Evolutionary conservation across 2,329 filamentous ascomycete genomes (phyloP).

Genomic region (Penicillium griseofulvum): DNA sequence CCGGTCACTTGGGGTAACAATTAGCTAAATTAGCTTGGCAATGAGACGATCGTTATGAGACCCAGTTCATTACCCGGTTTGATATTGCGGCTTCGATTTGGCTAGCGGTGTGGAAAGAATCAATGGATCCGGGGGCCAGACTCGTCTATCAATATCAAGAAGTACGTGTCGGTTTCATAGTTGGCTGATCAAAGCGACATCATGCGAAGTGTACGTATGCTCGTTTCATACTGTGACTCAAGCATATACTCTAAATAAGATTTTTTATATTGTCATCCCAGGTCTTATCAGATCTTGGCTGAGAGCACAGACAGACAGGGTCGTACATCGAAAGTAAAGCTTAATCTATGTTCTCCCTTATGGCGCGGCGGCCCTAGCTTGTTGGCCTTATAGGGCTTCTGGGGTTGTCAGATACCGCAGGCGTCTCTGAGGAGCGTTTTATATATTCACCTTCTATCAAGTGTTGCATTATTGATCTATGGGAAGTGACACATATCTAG

Average conservation of each 20-base stretch:
- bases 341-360: neutral
- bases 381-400: neutral
- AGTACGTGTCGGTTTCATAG: neutral
- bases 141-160: neutral
- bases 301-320: neutral
- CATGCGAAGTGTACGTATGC: neutral
- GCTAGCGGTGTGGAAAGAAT: neutral
- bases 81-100: neutral
- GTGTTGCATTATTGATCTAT: no score
- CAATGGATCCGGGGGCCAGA: no score
- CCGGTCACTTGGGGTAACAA: neutral
- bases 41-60: neutral
- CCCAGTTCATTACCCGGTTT: neutral
- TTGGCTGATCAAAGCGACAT: neutral
- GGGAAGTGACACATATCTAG: no score
- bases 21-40: neutral
- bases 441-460: no score
- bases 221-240: neutral
- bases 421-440: neutral
- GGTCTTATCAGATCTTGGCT: slow-evolving; percentile 1
- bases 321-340: neutral
- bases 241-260: neutral
- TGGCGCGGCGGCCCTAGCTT: no score
- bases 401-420: neutral
- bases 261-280: neutral